Evolutionary conservation across 1,139 yeast species (phyloP), one percentile per base, ranked within the genome.

Genomic region (Blastobotrys capitulatus): DNA sequence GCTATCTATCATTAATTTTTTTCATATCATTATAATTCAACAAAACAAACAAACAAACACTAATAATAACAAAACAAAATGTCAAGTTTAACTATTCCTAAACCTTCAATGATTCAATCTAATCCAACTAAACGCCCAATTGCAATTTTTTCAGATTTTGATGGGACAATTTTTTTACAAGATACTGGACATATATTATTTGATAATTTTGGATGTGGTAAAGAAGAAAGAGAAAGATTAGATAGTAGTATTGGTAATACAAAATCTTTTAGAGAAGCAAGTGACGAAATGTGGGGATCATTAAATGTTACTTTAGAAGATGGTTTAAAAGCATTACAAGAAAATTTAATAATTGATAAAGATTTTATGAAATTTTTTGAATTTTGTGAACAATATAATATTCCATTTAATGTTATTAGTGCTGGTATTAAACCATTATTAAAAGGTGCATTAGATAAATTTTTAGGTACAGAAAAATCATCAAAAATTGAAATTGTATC

Each of bases 361-460:
- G 86, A 83, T 38, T 82, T 82, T 63, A 69, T 71, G 58, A 67
- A 70, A 32, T 81, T 80, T 61, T 78, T 79, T 66, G 69, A 75
- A 50, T 82, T 76, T 70, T 75, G 82, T 55, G 69, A 70, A 42
- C 66, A 68, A 35, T 72, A 76, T 55, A 68, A 70, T 38, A 78
- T 82, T 50, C 82, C 84, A 5, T 79, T 82, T 52, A 74, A 80
- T 43, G 83, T 82, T 35, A 79, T 82, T 51, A 76, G 82, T 40
- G 82, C 85, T n/a, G 87, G 87, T 13, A 74, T 82, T 75, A 74
- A 73, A 59, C 87, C 87, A 12, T 73, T 82, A 53, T 75, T 82
- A 54, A 68, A 78, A 46, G 80, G 82, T 19, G 80, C 82, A 47
- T 75, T 82, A 55, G 74, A 76, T 57, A 73, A 71, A 55, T 77